Percentiles rank a stretch among this genome's conserved stretches.
Conservation (phyloP, 2,329 filamentous ascomycete genomes). For the Chlorencoelia australis region DNA sequence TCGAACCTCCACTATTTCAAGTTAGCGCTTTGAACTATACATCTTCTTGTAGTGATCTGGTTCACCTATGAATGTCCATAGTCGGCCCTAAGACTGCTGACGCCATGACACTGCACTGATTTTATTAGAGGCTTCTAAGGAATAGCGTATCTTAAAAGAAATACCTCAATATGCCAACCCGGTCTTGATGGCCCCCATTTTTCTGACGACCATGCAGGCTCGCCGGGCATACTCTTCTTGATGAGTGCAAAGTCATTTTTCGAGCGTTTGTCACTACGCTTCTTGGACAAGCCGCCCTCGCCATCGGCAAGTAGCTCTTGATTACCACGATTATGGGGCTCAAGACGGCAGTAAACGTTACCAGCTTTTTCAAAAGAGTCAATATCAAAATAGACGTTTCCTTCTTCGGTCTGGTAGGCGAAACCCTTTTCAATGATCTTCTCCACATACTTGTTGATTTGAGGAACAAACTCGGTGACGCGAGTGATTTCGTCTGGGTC, state of each 20-base stretch:
- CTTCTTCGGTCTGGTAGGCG: conserved; percentile 65
- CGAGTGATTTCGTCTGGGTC: conserved; percentile 70
- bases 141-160: background rate
- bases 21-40: background rate
- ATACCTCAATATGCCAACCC: conserved; percentile 81
- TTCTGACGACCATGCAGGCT: conserved; percentile 73
- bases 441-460: conserved; percentile 51
- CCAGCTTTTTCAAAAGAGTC: conserved; percentile 72
- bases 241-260: conserved; percentile 83
- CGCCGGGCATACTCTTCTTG: conserved; percentile 86
- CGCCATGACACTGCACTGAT: conserved; percentile 78
- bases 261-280: conserved; percentile 56
- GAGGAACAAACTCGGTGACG: conserved; percentile 83
- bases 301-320: conserved; percentile 78
- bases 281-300: conserved; percentile 69
- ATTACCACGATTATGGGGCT: conserved; percentile 78
- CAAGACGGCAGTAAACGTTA: conserved; percentile 74
- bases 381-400: conserved; percentile 96
- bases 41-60: background rate
- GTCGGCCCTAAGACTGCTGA: conserved; percentile 73
- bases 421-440: conserved; percentile 64
- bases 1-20: background rate
- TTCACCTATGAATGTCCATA: conserved; percentile 66
- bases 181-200: conserved; percentile 82
- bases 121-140: background rate